Percentiles rank a stretch among this genome's conserved stretches.
These are phyloP conservation scores for Sarocladium strictum DNA, from an alignment of 2,329 filamentous ascomycete genomes.

Conservation along the genomic window DNA sequence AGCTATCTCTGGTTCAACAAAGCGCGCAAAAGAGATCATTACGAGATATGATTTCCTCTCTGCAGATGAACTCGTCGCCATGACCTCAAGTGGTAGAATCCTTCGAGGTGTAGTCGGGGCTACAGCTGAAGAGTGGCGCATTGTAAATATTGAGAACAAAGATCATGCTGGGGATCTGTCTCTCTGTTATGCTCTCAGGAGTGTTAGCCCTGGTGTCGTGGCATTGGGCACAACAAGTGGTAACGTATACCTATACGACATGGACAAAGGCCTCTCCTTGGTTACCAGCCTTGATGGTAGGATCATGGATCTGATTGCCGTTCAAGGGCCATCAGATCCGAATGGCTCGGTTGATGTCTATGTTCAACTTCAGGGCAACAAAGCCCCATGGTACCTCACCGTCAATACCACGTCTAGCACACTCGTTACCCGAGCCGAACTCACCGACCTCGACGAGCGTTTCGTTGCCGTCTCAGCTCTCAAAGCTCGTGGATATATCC, in stretches of 20 bases:
- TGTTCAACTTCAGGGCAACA: constrained; percentile 39
- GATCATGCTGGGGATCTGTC: constrained; percentile 31
- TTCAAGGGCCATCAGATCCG: neutral
- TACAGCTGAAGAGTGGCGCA: constrained; percentile 33
- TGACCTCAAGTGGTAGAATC: constrained; percentile 55
- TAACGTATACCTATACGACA: constrained; percentile 38
- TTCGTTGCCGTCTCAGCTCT: constrained; percentile 45
- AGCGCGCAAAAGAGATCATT: constrained; percentile 35
- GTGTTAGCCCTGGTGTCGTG: constrained; percentile 30
- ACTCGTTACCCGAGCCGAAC: constrained; percentile 21
- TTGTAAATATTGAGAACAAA: constrained; percentile 28
- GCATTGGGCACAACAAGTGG: constrained; percentile 45
- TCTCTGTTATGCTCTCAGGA: constrained; percentile 42
- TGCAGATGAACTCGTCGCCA: constrained; percentile 44
- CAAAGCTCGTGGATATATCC: constrained; percentile 32
- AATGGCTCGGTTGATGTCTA: constrained; percentile 28
- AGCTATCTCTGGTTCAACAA: constrained; percentile 3
- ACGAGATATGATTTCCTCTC: constrained; percentile 60
- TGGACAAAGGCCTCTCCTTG: constrained; percentile 20
- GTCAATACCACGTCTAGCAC: constrained; percentile 26
- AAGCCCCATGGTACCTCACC: constrained; percentile 36
- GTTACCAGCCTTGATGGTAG: constrained; percentile 39
- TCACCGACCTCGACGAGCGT: constrained; percentile 36
- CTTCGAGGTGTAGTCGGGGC: constrained; percentile 37
- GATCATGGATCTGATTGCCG: constrained; percentile 41